These are phyloP conservation scores for Fagus sylvatica DNA, from an alignment of 306 rosid genomes.

Conservation along the genomic window DNA sequence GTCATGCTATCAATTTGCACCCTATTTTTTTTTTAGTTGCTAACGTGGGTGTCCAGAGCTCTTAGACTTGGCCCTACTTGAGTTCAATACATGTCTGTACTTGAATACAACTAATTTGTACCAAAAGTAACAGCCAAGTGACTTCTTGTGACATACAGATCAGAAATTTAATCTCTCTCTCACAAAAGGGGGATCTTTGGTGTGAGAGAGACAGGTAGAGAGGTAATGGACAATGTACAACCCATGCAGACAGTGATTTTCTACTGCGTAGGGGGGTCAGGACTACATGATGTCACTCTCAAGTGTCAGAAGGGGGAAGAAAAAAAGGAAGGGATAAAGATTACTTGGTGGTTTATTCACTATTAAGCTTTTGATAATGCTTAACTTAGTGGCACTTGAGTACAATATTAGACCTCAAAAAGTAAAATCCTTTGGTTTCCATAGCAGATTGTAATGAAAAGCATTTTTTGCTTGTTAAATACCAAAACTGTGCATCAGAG, in stretches of 20 bases:
- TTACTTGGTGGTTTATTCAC: too few relatives aligned
- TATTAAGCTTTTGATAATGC: neutral
- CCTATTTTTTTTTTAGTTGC: too few relatives aligned
- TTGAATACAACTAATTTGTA: neutral
- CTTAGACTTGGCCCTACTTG: neutral
- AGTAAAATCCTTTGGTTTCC: neutral
- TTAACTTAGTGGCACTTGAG: neutral
- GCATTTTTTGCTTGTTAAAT: neutral
- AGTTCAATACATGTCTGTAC: neutral
- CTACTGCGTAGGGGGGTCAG: slow-evolving; percentile 11
- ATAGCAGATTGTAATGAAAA: neutral
- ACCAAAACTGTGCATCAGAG: neutral
- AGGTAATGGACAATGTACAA: slow-evolving; percentile 23
- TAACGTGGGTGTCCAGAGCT: too few relatives aligned
- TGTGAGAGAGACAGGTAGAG: slow-evolving; percentile 5
- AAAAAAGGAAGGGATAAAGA: neutral
- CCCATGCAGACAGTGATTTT: slow-evolving; percentile 29
- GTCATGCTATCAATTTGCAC: neutral
- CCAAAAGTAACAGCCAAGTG: slow-evolving; percentile 25
- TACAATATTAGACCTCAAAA: neutral
- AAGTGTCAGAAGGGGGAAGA: neutral
- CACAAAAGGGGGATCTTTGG: slow-evolving; percentile 1
- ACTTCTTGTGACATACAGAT: slow-evolving; percentile 26
- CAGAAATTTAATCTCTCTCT: neutral
- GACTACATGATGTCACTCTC: slow-evolving; percentile 3